Evolutionary conservation across 2,329 filamentous ascomycete genomes (phyloP), one percentile per base, ranked within the genome.

Genomic region (Microdochium nivale): DNA sequence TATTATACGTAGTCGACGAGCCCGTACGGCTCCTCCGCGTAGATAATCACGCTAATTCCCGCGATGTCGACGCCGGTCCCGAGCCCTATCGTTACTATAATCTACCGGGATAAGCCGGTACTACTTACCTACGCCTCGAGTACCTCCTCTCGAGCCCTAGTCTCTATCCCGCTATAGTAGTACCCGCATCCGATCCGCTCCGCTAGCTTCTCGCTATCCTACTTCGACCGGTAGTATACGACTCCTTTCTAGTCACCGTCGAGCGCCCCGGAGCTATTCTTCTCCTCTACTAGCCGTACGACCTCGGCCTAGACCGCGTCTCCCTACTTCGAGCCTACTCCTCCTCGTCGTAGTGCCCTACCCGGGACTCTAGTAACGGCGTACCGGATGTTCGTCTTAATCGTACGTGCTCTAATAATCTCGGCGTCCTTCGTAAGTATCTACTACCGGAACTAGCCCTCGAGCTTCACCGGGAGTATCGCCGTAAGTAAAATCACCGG

Each of bases 401-500:
- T 37, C 33, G 33, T 37, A 8, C 33, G 33, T 19, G 13, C 33
- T 16, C 33, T 14, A 19, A 37, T 37, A 37, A 37, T 37, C n/a
- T 19, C 33, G n/a, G 33, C 33, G 33, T 19, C n/a, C 33, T 37
- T 37, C 33, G 33, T 5, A 14, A 37, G 11, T 14, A 37, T 37
- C 33, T 37, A 5, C 33, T 37, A 5, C 33, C 33, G 33, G n/a
- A 37, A 37, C 33, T 14, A 37, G 33, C 33, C 33, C 19, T 52
- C 23, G 4, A 52, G 33, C 47, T 35, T 30, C 10, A 52, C 32
- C 23, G 50, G 50, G 16, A 52, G 21, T 32, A 32, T 52, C 11
- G 50, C 50, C 16, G 16, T 52, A 4, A 52, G 19, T 19, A 52
- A 25, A 13, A 52, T 14, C 2, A 52, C 47, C 2, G 35, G 47